Percentiles rank a stretch among this genome's conserved stretches.
Evolutionary conservation across 2,329 filamentous ascomycete species (phyloP).

Genomic region (Nothophaeocryptopus gaeumannii): DNA sequence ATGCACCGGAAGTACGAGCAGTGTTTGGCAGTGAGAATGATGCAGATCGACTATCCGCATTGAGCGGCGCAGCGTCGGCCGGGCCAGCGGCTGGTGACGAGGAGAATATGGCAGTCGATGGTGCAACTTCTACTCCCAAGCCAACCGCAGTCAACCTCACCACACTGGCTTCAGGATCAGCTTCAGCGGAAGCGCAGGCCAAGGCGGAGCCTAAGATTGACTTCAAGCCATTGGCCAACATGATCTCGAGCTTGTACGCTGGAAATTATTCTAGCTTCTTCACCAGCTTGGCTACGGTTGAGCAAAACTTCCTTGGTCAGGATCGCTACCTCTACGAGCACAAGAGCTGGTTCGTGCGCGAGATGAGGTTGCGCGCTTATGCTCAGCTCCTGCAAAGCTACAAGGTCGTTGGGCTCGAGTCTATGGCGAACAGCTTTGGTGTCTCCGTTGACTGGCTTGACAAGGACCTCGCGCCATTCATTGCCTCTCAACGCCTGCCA

Average conservation of each 20-base stretch:
- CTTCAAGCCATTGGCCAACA: slow-evolving; percentile 80
- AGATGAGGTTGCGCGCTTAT: slow-evolving; percentile 96
- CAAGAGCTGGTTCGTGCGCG: slow-evolving; percentile 93
- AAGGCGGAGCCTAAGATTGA: slow-evolving; percentile 81
- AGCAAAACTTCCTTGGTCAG: slow-evolving; percentile 89
- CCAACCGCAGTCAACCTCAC: slow-evolving; percentile 84
- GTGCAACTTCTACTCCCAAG: slow-evolving; percentile 36
- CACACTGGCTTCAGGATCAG: slow-evolving; percentile 65
- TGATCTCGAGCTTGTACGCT: slow-evolving; percentile 88
- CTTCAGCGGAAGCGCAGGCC: slow-evolving; percentile 57
- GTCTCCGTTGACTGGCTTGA: slow-evolving; percentile 96
- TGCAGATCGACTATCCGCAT: slow-evolving; percentile 79
- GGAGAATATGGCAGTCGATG: slow-evolving; percentile 56
- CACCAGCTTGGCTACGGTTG: slow-evolving; percentile 79
- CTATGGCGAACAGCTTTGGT: slow-evolving; percentile 96
- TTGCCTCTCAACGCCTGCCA: slow-evolving; percentile 86
- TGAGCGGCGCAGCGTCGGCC: slow-evolving; percentile 76
- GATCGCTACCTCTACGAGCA: slow-evolving; percentile 96
- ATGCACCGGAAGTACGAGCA: slow-evolving; percentile 96
- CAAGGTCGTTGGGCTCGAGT: slow-evolving; percentile 90
- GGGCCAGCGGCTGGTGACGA: slow-evolving; percentile 75
- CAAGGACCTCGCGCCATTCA: slow-evolving; percentile 93
- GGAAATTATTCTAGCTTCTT: slow-evolving; percentile 96
- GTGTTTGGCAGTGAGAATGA: slow-evolving; percentile 74
- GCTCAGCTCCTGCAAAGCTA: slow-evolving; percentile 97